Percentiles rank a stretch among this genome's conserved stretches.
Conservation (phyloP, 2,329 filamentous ascomycete species). For the Grosmannia huntii region DNA sequence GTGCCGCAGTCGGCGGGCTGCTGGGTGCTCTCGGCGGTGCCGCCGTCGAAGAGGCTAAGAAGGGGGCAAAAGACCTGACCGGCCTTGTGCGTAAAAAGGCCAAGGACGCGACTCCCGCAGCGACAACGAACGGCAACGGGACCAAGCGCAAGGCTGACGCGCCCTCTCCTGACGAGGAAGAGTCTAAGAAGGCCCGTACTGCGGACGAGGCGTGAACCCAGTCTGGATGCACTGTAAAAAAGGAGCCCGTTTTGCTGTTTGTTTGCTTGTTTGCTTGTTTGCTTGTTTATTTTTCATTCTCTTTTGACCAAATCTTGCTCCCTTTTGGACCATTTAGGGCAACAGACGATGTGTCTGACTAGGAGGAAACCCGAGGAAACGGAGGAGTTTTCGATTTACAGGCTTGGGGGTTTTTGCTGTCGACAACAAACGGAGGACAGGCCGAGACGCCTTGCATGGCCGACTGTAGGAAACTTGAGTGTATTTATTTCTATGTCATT, state of each 20-base stretch:
- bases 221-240: background rate
- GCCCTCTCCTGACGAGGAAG: conserved; percentile 17
- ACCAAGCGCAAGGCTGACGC: conserved; percentile 31
- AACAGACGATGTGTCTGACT: background rate
- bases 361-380: background rate
- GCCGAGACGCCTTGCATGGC: background rate
- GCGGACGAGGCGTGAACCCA: background rate
- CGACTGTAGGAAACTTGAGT: background rate
- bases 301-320: background rate
- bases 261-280: background rate
- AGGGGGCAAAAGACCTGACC: conserved; percentile 59
- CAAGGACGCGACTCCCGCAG: conserved; percentile 20
- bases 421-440: background rate
- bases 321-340: background rate
- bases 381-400: background rate
- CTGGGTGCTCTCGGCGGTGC: conserved; percentile 44
- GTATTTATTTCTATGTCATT: background rate
- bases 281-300: background rate
- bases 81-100: conserved; percentile 60
- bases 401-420: background rate
- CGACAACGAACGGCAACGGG: conserved; percentile 17
- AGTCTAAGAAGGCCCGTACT: conserved; percentile 22
- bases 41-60: conserved; percentile 58
- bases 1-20: conserved; percentile 42
- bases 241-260: background rate